These are phyloP conservation scores for Exophiala calicioides DNA, from an alignment of 2,329 filamentous ascomycete genomes.

Conservation along the genomic window DNA sequence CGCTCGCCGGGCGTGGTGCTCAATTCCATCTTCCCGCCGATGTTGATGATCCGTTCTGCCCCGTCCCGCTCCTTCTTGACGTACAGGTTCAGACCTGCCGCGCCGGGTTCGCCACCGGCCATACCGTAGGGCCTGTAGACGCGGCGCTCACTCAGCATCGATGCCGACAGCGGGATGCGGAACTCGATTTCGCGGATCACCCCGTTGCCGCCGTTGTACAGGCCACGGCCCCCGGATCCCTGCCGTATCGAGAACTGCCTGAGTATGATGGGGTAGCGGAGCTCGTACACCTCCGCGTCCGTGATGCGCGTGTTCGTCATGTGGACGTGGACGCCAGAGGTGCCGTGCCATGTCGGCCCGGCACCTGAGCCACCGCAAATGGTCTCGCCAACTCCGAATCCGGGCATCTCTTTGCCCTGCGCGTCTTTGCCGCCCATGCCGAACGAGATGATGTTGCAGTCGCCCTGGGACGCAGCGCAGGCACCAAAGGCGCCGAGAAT, in stretches of 20 bases:
- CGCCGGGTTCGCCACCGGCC: slow-evolving; percentile 26
- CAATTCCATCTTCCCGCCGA: slow-evolving; percentile 29
- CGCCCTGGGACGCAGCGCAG: slow-evolving; percentile 33
- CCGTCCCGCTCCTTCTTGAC: slow-evolving; percentile 18
- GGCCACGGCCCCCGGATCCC: slow-evolving; percentile 65
- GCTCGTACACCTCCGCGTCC: slow-evolving; percentile 75
- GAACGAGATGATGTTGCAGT: slow-evolving; percentile 36
- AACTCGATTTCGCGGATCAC: slow-evolving; percentile 80
- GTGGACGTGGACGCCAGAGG: slow-evolving; percentile 75
- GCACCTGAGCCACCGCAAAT: slow-evolving; percentile 77
- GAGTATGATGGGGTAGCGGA: slow-evolving; percentile 72
- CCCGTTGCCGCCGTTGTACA: slow-evolving; percentile 70
- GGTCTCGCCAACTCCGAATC: slow-evolving; percentile 79
- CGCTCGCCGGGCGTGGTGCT: slow-evolving; percentile 37
- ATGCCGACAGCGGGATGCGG: slow-evolving; percentile 70
- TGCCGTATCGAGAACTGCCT: slow-evolving; percentile 66
- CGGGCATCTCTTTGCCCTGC: slow-evolving; percentile 51
- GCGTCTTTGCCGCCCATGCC: slow-evolving; percentile 26
- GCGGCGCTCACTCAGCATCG: slow-evolving; percentile 29
- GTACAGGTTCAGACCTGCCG: slow-evolving; percentile 27
- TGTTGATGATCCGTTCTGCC: slow-evolving; percentile 23
- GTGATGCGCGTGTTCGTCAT: slow-evolving; percentile 90
- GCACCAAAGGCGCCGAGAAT: slow-evolving; percentile 38
- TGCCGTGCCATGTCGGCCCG: slow-evolving; percentile 70
- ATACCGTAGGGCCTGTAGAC: slow-evolving; percentile 30